Base-by-base conservation (phyloP, 768 basidiomycete species). In the Amanita pseudoporphyria region DNA sequence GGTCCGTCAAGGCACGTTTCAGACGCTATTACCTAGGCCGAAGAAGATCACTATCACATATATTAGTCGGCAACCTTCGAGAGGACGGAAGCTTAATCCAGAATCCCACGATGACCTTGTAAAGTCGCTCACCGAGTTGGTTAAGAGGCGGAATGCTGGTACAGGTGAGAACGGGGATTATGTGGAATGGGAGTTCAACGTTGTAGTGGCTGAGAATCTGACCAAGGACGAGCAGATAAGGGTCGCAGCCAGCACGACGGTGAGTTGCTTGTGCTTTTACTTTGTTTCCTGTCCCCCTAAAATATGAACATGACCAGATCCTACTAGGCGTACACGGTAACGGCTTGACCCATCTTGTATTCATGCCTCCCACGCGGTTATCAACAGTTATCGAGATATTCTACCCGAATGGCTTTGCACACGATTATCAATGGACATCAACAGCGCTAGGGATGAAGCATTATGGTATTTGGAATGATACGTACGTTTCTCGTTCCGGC, bases 341-440 rank as follows among this genome's bases (percentile, higher is more conserved):
- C 56, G 87, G 88, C 6, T 72, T 93, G 0, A 85, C 87, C 7
- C 87, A 90, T 58, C 72, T 92, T n/a, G 74, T 92, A 36, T 80
- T 84, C 69, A 90, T 92, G 87, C 79, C 84, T 18, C 75, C 76
- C 1, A 85, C 81, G 3, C 78, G 77, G 0, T 64, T 79, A n/a
- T 81, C 86, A 5, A 81, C 87, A 5, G 87, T 93, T 16, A 84
- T 93, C 54, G 89, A 93, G 65, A 77, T 93, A 12, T 88, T 93
- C 67, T 85, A 73, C 59, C 88, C 87, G 0, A 71, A 64, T 2
- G 90, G 88, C 0, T 92, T 88, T 60, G 82, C 89, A 22, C 82
- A 85, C 57, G 90, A 92, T 58, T 92, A 92, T 61, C 80, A 89
- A 58, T 93, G 87, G 81, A 91, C 89, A 0, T 55, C 82, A 4